Conservation (phyloP, 2,329 filamentous ascomycete species). For the Colletotrichum echinochloae region DNA sequence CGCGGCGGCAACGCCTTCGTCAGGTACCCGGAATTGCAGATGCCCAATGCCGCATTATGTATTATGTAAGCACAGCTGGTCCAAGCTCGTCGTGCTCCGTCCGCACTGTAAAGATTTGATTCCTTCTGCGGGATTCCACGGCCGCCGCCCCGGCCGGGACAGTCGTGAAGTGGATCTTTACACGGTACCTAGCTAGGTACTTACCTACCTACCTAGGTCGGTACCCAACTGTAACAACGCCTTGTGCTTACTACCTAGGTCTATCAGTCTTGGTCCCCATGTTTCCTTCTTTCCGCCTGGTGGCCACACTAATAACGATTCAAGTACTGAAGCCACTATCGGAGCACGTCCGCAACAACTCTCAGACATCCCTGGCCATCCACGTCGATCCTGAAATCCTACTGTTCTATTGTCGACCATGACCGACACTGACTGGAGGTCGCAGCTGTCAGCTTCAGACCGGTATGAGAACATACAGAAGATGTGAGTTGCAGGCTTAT, state of each 20-base stretch:
- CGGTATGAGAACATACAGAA: slow-evolving; percentile 73
- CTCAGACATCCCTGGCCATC: slow-evolving; percentile 1
- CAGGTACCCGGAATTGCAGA: slow-evolving; percentile 35
- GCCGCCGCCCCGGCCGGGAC: slow-evolving; percentile 25
- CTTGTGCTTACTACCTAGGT: not conserved
- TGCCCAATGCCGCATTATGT: slow-evolving; percentile 15
- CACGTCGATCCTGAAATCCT: not conserved
- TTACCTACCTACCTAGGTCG: slow-evolving; percentile 2
- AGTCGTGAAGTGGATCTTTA: not conserved
- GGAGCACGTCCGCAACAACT: not conserved
- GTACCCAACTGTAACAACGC: slow-evolving; percentile 8
- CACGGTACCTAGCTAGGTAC: slow-evolving; percentile 28
- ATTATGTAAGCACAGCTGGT: slow-evolving; percentile 15
- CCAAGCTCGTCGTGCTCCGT: no score
- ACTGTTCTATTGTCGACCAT: slow-evolving; percentile 1
- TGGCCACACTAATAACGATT: slow-evolving; percentile 16
- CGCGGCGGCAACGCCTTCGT: slow-evolving; percentile 23
- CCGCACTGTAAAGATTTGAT: slow-evolving; percentile 13
- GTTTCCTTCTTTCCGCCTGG: slow-evolving; percentile 4
- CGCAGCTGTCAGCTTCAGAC: slow-evolving; percentile 66
- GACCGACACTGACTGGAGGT: slow-evolving; percentile 58
- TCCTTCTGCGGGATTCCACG: not conserved
- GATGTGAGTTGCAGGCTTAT: slow-evolving; percentile 61
- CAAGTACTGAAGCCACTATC: not conserved
- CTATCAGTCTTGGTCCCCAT: not conserved